A percentile compares a stretch with the other conserved stretches of the same genome.
These are phyloP conservation scores for Polyplosphaeria fusca DNA, from an alignment of 495 filamentous ascomycete genomes.

Conservation along the genomic window DNA sequence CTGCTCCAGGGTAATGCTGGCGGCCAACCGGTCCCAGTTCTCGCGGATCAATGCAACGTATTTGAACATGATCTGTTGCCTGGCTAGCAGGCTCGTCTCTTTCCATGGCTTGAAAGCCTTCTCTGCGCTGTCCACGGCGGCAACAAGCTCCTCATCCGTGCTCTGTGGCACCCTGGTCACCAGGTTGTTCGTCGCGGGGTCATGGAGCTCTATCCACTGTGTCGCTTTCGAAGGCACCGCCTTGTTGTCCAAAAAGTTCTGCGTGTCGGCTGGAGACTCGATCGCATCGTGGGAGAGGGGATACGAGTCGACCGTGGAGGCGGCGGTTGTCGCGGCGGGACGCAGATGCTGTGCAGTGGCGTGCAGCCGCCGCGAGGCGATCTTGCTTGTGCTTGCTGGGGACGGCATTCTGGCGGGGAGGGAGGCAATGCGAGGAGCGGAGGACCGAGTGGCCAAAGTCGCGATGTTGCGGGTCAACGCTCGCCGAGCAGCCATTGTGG, in stretches of 20 bases:
- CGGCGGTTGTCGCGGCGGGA: slow-evolving; percentile 54
- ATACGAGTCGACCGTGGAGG: slow-evolving; percentile 63
- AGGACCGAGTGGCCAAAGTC: slow-evolving; percentile 27
- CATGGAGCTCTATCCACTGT: slow-evolving; percentile 86
- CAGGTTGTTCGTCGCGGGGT: slow-evolving; percentile 96
- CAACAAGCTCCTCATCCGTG: slow-evolving; percentile 82
- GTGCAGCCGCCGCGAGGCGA: slow-evolving; percentile 41
- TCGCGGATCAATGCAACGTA: slow-evolving; percentile 84
- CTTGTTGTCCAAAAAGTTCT: slow-evolving; percentile 89
- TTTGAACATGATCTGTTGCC: slow-evolving; percentile 97
- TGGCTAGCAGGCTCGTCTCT: slow-evolving; percentile 74
- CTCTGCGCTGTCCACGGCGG: slow-evolving; percentile 81
- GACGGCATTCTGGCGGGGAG: slow-evolving; percentile 36
- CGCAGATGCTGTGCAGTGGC: slow-evolving; percentile 41
- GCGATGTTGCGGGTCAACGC: slow-evolving; percentile 26
- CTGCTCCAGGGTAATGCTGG: slow-evolving; percentile 95
- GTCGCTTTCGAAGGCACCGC: slow-evolving; percentile 73
- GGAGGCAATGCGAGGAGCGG: slow-evolving; percentile 30
- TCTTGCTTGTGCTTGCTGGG: slow-evolving; percentile 28
- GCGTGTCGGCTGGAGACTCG: slow-evolving; percentile 69
- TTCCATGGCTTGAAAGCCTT: slow-evolving; percentile 89
- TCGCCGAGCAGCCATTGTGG: slow-evolving; percentile 29
- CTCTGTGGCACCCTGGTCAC: slow-evolving; percentile 97
- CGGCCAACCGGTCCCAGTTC: slow-evolving; percentile 93
- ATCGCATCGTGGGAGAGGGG: slow-evolving; percentile 82